A percentile compares a stretch with the other conserved stretches of the same genome.
Conservation (phyloP, 805 yeast genomes). For the Metschnikowia continentalis region DNA sequence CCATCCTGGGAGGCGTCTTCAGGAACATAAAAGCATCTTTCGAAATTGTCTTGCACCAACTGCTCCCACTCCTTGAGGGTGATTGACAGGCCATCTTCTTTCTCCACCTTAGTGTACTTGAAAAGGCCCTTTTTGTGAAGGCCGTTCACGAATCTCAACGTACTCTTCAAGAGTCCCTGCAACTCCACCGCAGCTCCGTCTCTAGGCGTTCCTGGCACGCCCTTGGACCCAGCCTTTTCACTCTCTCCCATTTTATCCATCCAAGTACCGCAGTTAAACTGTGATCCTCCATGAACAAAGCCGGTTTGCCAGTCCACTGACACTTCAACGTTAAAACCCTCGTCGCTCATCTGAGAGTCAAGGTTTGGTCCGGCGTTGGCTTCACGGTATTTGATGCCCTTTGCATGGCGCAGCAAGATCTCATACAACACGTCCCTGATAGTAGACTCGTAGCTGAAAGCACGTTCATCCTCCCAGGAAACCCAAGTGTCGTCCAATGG, state of each 20-base stretch:
- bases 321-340: constrained; percentile 84
- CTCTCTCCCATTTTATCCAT: constrained; percentile 99
- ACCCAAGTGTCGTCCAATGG: constrained; percentile 84
- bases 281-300: constrained; percentile 85
- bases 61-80: constrained; percentile 68
- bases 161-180: constrained; percentile 80
- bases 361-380: constrained; percentile 90
- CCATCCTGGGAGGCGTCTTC: constrained; percentile 55
- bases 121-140: constrained; percentile 54
- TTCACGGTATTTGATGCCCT: constrained; percentile 82
- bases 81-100: constrained; percentile 53
- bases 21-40: constrained; percentile 76
- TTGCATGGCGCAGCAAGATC: constrained; percentile 81
- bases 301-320: constrained; percentile 88
- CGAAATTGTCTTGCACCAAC: constrained; percentile 68
- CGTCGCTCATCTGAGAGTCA: constrained; percentile 88
- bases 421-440: constrained; percentile 79
- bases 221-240: constrained; percentile 72
- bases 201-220: constrained; percentile 96
- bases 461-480: constrained; percentile 61
- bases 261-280: constrained; percentile 96
- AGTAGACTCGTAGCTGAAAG: constrained; percentile 67
- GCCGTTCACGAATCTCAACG: constrained; percentile 72
- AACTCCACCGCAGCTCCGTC: constrained; percentile 96
- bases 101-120: constrained; percentile 52